Evolutionary conservation across 192 early-diverging fungal genomes (phyloP), one percentile per base, ranked within the genome.

Genomic region (Backusella circina): DNA sequence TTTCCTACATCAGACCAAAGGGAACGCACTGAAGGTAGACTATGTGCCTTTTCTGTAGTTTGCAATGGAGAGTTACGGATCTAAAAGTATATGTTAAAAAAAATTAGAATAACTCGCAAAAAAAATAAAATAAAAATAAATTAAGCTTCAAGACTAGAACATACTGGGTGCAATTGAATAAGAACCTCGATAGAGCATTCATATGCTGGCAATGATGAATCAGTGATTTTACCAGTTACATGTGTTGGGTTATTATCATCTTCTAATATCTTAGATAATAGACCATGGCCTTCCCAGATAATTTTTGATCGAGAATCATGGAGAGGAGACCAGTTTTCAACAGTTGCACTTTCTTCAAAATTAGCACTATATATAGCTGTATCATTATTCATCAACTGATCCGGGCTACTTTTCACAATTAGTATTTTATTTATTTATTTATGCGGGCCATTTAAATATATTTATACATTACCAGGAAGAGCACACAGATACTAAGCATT

Each of bases 81-180:
- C 74, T 67, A 67, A 16, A 41, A 36, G 36, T 26, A 47, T 32
- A n/a, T n/a, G 32, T 28, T 30, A 33, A 57, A 51, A 61, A 35
- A 33, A 33, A 50, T 28, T 23, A 70, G 18, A 18, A 37, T 2
- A 4, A 50, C 47, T n/a, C 18, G 47, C 47, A 28, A 28, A 28
- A 61, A 61, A 61, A 44, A 39, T 21, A 37, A 18, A 21, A 39
- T 69, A 37, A 35, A 44, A 30, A 47, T 15, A 47, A 21, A 50
- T 5, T 2, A 54, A 26, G 26, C n/a, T 35, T 39, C 12, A 16
- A 35, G 13, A 35, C 30, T 35, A 76, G 21, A 51, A 64, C 77
- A 31, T 74, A 79, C 77, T 5, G 77, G 77, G 26, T 79, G 77
- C 37, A 79, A 41, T 51, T 79, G 77, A 69, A 79, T 65, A 41